A percentile compares a stretch with the other conserved stretches of the same genome.
These are phyloP conservation scores for Eimeria praecox DNA, from an alignment of 169 alveolate species.

Conservation along the genomic window DNA sequence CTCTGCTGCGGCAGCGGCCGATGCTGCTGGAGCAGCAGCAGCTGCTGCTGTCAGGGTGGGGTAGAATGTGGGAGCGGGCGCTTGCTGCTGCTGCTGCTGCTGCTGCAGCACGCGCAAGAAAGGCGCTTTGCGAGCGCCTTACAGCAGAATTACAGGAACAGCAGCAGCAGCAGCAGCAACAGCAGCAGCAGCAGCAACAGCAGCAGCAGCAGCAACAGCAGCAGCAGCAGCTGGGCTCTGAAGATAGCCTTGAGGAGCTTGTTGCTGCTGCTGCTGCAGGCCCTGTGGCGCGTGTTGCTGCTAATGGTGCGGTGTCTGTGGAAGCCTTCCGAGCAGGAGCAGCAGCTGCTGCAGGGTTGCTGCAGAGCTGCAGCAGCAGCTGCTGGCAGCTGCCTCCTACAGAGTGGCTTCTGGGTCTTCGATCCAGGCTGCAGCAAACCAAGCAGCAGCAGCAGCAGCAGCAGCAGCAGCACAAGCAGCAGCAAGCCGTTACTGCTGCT, in stretches of 20 bases:
- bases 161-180: slow-evolving; percentile 38
- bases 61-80: neutral
- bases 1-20: slow-evolving; percentile 56
- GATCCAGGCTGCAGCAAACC: neutral
- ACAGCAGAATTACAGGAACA: neutral
- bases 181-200: neutral
- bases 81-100: slow-evolving; percentile 42
- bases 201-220: slow-evolving; percentile 15
- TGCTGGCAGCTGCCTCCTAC: slow-evolving; percentile 62
- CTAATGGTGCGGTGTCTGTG: slow-evolving; percentile 26
- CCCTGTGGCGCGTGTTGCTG: slow-evolving; percentile 38
- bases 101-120: slow-evolving; percentile 7
- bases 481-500: slow-evolving; percentile 13
- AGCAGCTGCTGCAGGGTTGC: slow-evolving; percentile 53
- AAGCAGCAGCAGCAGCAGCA: slow-evolving; percentile 23
- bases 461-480: neutral
- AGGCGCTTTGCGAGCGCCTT: neutral
- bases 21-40: slow-evolving; percentile 57
- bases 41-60: slow-evolving; percentile 40
- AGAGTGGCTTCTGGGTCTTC: slow-evolving; percentile 53
- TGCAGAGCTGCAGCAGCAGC: slow-evolving; percentile 53
- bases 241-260: slow-evolving; percentile 19
- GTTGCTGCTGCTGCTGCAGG: slow-evolving; percentile 2
- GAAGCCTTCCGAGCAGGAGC: slow-evolving; percentile 55
- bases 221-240: neutral